Evolutionary conservation across 306 rosid genomes (phyloP), one percentile per base, ranked within the genome.

Genomic region (Begonia loranthoides): DNA sequence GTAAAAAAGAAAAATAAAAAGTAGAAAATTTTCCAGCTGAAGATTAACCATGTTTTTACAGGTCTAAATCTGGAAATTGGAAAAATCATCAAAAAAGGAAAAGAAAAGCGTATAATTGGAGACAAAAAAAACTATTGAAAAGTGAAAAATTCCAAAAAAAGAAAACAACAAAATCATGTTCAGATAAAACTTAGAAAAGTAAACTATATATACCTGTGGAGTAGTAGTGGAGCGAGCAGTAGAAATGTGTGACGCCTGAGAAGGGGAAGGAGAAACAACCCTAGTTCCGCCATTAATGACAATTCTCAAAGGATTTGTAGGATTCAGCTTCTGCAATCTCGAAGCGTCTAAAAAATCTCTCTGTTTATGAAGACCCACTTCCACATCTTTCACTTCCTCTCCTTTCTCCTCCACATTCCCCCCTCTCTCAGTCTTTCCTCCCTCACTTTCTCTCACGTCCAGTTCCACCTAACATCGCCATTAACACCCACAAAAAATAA

Each of bases 301-400:
- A 21, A 85, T 74, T 74, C 99, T 82, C 73, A 86, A 75, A 66
- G 95, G 99, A 66, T 90, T 90, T 1, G 92, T 72, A 6, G 76
- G 92, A 60, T 90, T 90, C 50, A 90, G 58, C 51, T 79, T 90
- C 24, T 78, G 73, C 57, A 90, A 65, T 66, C 69, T 78, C 2
- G 87, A 52, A 12, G 66, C 14, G 22, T 80, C 77, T 62, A 80
- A 28, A 6, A 28, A 66, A 17, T 73, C 86, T 66, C 78, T 74
- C 33, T 49, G 51, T 41, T 52, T 66, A 58, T 38, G 9, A 7
- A 45, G 22, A 24, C 51, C 60, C 60, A 63, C 58, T 51, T 46
- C 74, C 52, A 52, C 45, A 50, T 50, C 61, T 15, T 14, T 55
- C 47, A 9, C 60, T 22, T 50, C 68, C 38, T 49, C 66, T 60